Conservation (phyloP, 192 early-diverging fungal species). For the Backusella liffmaniae region DNA sequence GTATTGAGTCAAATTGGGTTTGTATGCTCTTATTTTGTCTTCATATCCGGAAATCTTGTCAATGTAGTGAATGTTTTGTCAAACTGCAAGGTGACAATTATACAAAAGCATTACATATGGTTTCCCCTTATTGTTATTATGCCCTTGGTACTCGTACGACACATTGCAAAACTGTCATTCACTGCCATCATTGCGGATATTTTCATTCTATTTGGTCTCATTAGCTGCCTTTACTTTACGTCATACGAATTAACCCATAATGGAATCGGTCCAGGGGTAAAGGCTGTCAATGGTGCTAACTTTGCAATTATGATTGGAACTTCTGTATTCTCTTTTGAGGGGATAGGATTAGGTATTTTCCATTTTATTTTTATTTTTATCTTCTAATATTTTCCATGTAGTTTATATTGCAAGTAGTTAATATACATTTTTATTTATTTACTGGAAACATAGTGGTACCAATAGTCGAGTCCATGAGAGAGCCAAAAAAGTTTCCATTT, state of each 20-base stretch:
- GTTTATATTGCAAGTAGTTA: neutral
- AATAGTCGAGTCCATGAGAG: conserved; percentile 75
- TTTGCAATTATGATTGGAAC: conserved; percentile 73
- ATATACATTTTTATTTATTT: conserved; percentile 4
- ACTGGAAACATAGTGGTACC: conserved; percentile 44
- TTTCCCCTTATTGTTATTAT: conserved; percentile 72
- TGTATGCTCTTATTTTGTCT: conserved; percentile 86
- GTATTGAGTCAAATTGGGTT: conserved; percentile 69
- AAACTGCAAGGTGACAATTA: conserved; percentile 56
- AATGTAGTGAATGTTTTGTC: conserved; percentile 67
- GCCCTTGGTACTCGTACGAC: conserved; percentile 66
- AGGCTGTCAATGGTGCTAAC: conserved; percentile 59
- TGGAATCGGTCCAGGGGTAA: conserved; percentile 49
- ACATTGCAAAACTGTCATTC: conserved; percentile 55
- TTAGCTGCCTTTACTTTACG: conserved; percentile 61
- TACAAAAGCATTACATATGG: conserved; percentile 71
- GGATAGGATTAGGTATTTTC: neutral
- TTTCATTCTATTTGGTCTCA: conserved; percentile 70
- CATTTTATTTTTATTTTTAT: neutral
- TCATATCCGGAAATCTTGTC: conserved; percentile 83
- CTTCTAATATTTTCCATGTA: neutral
- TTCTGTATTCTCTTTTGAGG: conserved; percentile 15
- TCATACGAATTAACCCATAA: conserved; percentile 41
- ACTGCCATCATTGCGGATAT: conserved; percentile 72
- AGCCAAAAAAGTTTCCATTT: conserved; percentile 70